Conservation (phyloP, 441 rosid genomes). For the Mallotus japonicus region DNA sequence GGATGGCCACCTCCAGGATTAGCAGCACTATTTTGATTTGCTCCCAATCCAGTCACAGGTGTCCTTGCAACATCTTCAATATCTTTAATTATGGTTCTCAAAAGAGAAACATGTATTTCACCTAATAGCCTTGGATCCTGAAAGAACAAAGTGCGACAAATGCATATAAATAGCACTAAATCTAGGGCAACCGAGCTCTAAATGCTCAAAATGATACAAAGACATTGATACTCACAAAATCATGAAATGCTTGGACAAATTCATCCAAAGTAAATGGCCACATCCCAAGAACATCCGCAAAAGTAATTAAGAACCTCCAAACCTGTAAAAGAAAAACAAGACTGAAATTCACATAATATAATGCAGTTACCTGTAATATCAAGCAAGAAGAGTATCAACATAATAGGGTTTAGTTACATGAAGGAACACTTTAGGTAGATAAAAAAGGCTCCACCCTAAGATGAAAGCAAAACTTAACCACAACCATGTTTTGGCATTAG, state of each 20-base stretch:
- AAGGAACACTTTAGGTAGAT: neutral
- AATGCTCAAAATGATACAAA: conserved; percentile 12
- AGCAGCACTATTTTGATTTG: conserved; percentile 56
- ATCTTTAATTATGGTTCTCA: conserved; percentile 71
- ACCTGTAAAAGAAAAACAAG: conserved; percentile 39
- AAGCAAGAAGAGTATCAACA: neutral
- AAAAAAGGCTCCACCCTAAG: neutral
- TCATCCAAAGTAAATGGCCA: conserved; percentile 95
- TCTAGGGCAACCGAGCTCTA: conserved; percentile 15
- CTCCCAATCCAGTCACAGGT: conserved; percentile 53
- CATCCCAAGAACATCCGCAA: conserved; percentile 72
- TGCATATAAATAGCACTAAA: conserved; percentile 23
- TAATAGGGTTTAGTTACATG: neutral
- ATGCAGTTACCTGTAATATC: neutral
- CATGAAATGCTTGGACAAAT: conserved; percentile 85
- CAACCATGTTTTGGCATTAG: neutral
- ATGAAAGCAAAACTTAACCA: neutral
- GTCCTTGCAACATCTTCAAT: conserved; percentile 76
- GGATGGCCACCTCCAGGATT: conserved; percentile 88
- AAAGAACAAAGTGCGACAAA: conserved; percentile 18
- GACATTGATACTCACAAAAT: conserved; percentile 46
- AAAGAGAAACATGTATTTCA: conserved; percentile 73
- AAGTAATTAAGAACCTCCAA: conserved; percentile 85
- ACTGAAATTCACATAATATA: neutral
- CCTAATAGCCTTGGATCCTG: conserved; percentile 80